Evolutionary conservation across 2,329 filamentous ascomycete species (phyloP).

Genomic region (Calonectria hawksworthii): DNA sequence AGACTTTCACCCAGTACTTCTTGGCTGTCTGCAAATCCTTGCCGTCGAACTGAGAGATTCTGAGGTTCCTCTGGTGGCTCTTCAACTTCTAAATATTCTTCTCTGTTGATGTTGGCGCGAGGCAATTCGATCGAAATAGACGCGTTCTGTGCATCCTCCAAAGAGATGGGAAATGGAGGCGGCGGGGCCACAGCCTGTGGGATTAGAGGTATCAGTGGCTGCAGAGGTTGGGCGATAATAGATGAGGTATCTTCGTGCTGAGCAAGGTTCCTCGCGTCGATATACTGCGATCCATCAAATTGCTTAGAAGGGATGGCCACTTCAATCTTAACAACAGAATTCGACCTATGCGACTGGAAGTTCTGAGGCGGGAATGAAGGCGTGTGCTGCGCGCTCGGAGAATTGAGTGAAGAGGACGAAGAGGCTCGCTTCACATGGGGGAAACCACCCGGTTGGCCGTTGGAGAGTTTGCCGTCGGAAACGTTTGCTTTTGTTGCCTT

Average conservation of each 20-base stretch:
- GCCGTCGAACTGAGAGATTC: conserved; percentile 66
- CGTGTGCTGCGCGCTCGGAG: conserved; percentile 32
- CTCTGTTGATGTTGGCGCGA: conserved; percentile 60
- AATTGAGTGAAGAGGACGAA: conserved; percentile 39
- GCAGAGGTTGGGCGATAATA: conserved; percentile 24
- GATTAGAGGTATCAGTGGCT: background rate
- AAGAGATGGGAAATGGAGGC: conserved; percentile 3
- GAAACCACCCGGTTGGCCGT: conserved; percentile 51
- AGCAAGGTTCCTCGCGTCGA: conserved; percentile 47
- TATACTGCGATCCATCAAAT: conserved; percentile 55
- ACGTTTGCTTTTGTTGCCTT: conserved; percentile 54
- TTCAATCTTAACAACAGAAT: conserved; percentile 59
- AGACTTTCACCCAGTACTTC: conserved; percentile 73
- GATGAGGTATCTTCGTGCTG: conserved; percentile 36
- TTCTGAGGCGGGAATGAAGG: conserved; percentile 35
- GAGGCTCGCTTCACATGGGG: conserved; percentile 36
- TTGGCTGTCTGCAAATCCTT: conserved; percentile 65
- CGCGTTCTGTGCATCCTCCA: conserved; percentile 34
- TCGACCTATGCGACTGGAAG: conserved; percentile 51
- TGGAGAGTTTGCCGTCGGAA: conserved; percentile 49
- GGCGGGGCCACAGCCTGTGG: conserved; percentile 21
- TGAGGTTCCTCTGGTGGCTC: conserved; percentile 62
- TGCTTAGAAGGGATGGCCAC: conserved; percentile 62
- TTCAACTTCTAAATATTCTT: conserved; percentile 65
- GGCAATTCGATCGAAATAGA: conserved; percentile 65